Evolutionary conservation across 805 yeast species (phyloP).

Genomic region (Candida takata): DNA sequence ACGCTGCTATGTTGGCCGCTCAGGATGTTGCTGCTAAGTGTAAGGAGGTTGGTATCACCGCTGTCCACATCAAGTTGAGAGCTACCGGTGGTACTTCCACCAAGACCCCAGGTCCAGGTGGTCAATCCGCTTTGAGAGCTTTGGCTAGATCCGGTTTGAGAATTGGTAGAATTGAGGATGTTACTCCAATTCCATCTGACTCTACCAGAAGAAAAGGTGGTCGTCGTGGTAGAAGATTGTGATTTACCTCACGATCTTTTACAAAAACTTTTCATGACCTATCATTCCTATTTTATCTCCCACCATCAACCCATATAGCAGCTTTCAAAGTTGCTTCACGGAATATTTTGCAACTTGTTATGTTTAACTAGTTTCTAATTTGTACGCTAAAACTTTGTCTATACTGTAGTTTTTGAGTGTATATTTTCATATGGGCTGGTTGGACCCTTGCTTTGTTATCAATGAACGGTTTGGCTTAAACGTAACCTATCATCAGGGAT

Average conservation of each 20-base stretch:
- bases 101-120: conserved; percentile 99
- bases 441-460: too few species aligned
- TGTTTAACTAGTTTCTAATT: conserved; percentile 23
- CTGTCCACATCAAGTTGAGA: conserved; percentile 99
- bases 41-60: conserved; percentile 99
- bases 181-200: conserved; percentile 99
- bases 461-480: too few species aligned
- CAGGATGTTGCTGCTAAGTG: conserved; percentile 99
- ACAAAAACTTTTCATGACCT: conserved; percentile 3
- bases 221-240: conserved; percentile 99
- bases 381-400: conserved; percentile 22
- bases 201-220: conserved; percentile 99
- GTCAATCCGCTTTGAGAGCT: conserved; percentile 99
- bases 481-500: too few species aligned
- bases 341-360: conserved; percentile 19
- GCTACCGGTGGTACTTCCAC: conserved; percentile 99
- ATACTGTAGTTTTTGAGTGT: conserved; percentile 1
- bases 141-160: conserved; percentile 99
- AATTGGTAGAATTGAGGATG: conserved; percentile 99
- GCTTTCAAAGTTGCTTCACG: conserved; percentile 11
- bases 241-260: conserved; percentile 21
- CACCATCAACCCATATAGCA: conserved; percentile 6
- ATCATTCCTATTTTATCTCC: conserved; percentile 1
- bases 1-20: conserved; percentile 99
- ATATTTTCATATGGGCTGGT: background rate